Conservation (phyloP, 306 rosid genomes). For the Dicorynia guianensis region DNA sequence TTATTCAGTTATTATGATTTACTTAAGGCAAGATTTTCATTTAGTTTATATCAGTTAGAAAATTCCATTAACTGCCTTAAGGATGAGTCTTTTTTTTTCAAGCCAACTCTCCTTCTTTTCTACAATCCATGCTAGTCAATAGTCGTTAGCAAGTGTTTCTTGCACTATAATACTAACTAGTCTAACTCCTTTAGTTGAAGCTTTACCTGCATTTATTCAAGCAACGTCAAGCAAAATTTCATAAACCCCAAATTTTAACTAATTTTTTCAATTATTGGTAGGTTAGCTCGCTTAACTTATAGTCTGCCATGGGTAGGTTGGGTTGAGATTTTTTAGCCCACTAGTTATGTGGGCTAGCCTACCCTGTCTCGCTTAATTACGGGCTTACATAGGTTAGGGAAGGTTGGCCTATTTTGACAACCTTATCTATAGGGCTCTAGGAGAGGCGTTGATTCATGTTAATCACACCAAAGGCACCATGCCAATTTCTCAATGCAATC, state of each 20-base stretch:
- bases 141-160: background rate
- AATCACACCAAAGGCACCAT: too few species aligned
- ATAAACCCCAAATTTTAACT: conserved; percentile 55
- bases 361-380: too few species aligned
- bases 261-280: too few species aligned
- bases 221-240: conserved; percentile 81
- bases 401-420: too few species aligned
- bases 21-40: conserved; percentile 63
- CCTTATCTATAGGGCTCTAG: too few species aligned
- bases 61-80: background rate
- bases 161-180: background rate
- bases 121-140: background rate
- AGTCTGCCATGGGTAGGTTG: too few species aligned
- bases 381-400: too few species aligned
- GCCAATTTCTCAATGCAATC: too few species aligned
- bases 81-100: background rate
- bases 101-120: background rate
- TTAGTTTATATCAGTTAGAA: background rate
- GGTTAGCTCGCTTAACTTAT: too few species aligned
- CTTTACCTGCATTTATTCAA: conserved; percentile 88
- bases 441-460: too few species aligned
- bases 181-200: conserved; percentile 68
- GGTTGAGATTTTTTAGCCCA: too few species aligned
- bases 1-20: conserved; percentile 76
- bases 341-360: too few species aligned